Evolutionary conservation across 208 protist species (phyloP), one percentile per base, ranked within the genome.

Genomic region (Leishmania arabica): DNA sequence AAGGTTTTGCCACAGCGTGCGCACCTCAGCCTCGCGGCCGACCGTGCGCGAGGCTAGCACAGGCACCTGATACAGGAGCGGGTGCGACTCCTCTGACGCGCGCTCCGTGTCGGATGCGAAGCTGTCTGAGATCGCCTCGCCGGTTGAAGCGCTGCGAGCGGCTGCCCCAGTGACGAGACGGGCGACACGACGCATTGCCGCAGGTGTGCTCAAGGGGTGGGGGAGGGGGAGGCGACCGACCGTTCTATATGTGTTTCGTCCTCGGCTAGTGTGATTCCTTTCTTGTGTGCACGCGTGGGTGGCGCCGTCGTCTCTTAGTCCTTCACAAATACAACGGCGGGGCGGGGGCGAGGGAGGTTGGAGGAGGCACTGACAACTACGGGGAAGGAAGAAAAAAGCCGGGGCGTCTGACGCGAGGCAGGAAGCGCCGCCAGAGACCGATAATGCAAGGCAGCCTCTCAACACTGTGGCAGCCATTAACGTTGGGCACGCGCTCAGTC

Each of bases 1-100:
- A n/a, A 96, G 72, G 77, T 92, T 92, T 76, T 98, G 95, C 93
- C 95, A 98, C 31, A 98, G 85, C 15, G 82, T 81, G 58, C 92
- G 83, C 60, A 98, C 83, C 80, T 95, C 93, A 5, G 68, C 62
- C 45, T 95, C 91, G 40, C 95, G 88, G 40, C 93, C 93, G 1
- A 96, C 78, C 5, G 88, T 89, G 69, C 89, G 88, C 2, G 84
- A 65, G 19, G 87, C 80, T 21, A 91, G 65, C 47, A 88, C 83
- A 37, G 95, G 95, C 45, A 92, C 92, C 53, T 89, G 80, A 73
- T 95, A 98, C 19, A 98, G 81, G 60, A 93, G 86, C n/a, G 92
- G 91, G 65, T 94, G 88, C 13, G 82, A 84, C 40, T 85, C 86
- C 34, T 47, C 60, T 11, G 85, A 71, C 42, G 68, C 54, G 3